Evolutionary conservation across 2,329 filamentous ascomycete species (phyloP).

Genomic region (Sordariomycetes sp.): DNA sequence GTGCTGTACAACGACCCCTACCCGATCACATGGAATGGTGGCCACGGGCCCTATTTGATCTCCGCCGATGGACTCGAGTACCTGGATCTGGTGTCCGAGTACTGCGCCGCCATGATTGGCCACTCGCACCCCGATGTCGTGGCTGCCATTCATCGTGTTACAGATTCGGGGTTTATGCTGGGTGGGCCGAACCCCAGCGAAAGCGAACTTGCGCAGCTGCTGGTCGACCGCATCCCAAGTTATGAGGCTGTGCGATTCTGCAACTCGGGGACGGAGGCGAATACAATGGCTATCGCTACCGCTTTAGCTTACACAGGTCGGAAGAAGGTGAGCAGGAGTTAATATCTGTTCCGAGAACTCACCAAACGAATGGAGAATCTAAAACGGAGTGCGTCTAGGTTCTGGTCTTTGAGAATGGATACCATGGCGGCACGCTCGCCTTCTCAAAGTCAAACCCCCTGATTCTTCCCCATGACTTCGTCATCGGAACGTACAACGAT

Average conservation of each 20-base stretch:
- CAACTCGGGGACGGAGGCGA: conserved; percentile 58
- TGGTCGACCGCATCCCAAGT: conserved; percentile 39
- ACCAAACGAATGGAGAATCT: too few species aligned
- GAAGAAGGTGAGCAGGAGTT: conserved; percentile 22
- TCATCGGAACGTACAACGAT: conserved; percentile 54
- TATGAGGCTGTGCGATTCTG: conserved; percentile 49
- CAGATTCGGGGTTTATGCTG: conserved; percentile 40
- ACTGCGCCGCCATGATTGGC: conserved; percentile 55
- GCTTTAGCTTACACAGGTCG: conserved; percentile 35
- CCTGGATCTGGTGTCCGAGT: conserved; percentile 51
- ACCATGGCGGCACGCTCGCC: conserved; percentile 20
- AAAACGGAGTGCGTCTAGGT: too few species aligned
- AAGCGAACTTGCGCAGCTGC: conserved; percentile 34
- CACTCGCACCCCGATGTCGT: conserved; percentile 49
- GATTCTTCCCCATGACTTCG: conserved; percentile 41
- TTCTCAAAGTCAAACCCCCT: conserved; percentile 17
- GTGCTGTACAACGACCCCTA: too few species aligned
- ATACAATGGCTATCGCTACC: conserved; percentile 44
- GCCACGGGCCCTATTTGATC: conserved; percentile 13
- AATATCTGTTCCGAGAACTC: too few species aligned
- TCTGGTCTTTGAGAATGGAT: conserved; percentile 36
- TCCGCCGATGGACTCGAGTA: conserved; percentile 32
- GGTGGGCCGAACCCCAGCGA: conserved; percentile 11
- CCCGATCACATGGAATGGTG: conserved; percentile 4
- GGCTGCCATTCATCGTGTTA: conserved; percentile 30